Base-by-base conservation (phyloP, 805 yeast species). In the Barnettozyma populi region DNA sequence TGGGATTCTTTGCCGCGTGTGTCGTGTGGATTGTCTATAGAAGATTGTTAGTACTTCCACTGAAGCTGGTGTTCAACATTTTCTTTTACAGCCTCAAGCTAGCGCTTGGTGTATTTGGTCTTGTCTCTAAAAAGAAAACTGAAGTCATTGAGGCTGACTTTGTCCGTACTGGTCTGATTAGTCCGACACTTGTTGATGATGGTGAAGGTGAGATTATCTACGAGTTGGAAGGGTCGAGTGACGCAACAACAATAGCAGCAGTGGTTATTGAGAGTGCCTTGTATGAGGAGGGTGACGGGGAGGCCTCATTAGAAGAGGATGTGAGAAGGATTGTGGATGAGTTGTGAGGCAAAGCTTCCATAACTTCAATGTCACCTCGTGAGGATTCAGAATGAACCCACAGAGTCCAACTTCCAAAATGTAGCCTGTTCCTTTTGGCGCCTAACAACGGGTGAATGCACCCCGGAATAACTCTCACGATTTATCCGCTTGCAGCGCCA, bases 21-120 rank as follows among this genome's bases (percentile, higher is more conserved):
- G 54, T 55, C 7, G n/a, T 46, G 2, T 52, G 54, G 44, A 56
- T 61, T 2, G 32, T 57, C 13, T 61, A 57, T 57, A 36, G 52
- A 4, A 51, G 64, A 45, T 8, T 59, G 4, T 45, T 59, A 18
- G 54, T 50, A 27, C 34, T 51, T n/a, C 63, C 63, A 5, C 45
- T 55, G 18, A 52, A 37, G 41, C 16, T 56, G 11, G 37, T 52
- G 4, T 46, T 48, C 23, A 52, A 42, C 7, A 10, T 51, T 13
- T 16, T 54, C 5, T 47, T 49, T 24, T 52, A 48, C 29, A 41
- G 47, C 2, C 7, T 52, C 6, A 46, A 46, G 44, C 5, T 51
- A n/a, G n/a, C 43, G 3, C 32, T 53, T 7, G 52, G 50, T 23
- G 41, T 44, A 6, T n/a, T 52, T 27, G 56, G 59, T 1, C 36